Percentiles rank a stretch among this genome's conserved stretches.
phyloP scores from a whole-genome alignment of 345 rosid genomes.

The Lepidium africanum region DNA sequence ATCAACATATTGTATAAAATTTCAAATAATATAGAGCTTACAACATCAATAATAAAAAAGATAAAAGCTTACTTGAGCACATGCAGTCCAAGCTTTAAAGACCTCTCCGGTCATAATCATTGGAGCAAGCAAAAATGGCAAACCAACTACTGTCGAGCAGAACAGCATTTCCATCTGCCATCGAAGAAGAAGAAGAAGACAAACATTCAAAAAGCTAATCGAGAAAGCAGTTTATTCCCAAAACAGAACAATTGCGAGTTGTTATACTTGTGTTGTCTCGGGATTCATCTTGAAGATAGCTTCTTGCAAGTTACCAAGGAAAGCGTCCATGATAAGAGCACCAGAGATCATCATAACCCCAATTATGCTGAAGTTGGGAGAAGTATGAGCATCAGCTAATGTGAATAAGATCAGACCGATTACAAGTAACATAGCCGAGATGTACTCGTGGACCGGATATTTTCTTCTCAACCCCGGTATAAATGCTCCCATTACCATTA shows the following conservation, averaged over 20 bases:
- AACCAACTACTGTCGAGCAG: conserved; percentile 74
- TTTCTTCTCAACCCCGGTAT: conserved; percentile 80
- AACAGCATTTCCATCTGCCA: conserved; percentile 78
- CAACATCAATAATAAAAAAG: background rate
- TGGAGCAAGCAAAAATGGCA: conserved; percentile 71
- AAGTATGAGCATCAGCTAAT: conserved; percentile 74
- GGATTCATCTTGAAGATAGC: conserved; percentile 87
- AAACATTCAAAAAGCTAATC: background rate
- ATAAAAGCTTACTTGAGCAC: conserved; percentile 48
- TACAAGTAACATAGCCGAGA: conserved; percentile 71
- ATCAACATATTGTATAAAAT: background rate
- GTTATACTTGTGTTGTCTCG: conserved; percentile 69
- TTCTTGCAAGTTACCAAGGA: conserved; percentile 85
- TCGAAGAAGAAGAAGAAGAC: background rate
- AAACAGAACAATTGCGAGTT: background rate
- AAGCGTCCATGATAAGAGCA: conserved; percentile 78
- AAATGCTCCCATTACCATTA: conserved; percentile 87
- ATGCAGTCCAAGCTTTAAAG: conserved; percentile 72
- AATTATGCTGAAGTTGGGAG: conserved; percentile 66
- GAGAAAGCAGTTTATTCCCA: background rate
- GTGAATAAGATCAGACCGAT: conserved; percentile 71
- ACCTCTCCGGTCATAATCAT: conserved; percentile 84
- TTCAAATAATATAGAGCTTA: conserved; percentile 11
- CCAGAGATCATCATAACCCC: conserved; percentile 73
- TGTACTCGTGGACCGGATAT: conserved; percentile 65